Conservation (phyloP, 2,329 filamentous ascomycete genomes). For the Ceratocystis smalleyi region DNA sequence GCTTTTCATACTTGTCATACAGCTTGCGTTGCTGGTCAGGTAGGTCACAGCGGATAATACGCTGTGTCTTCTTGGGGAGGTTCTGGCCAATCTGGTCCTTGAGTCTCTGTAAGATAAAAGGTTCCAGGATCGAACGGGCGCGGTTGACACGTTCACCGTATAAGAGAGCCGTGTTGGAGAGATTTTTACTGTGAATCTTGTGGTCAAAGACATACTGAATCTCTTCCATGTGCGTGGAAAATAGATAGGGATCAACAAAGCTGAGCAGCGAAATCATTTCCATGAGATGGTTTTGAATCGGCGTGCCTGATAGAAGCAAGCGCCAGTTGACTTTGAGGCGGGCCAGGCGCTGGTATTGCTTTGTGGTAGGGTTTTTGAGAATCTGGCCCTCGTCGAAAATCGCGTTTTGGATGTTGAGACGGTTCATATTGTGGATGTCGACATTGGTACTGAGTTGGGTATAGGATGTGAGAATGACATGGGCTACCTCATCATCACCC, state of each 20-base stretch:
- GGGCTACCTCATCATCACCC: slow-evolving; percentile 34
- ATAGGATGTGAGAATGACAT: slow-evolving; percentile 45
- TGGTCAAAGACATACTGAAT: slow-evolving; percentile 82
- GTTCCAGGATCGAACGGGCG: slow-evolving; percentile 81
- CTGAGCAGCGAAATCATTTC: slow-evolving; percentile 80
- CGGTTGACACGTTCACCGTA: slow-evolving; percentile 75
- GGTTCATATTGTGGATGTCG: slow-evolving; percentile 36
- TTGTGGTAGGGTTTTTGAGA: slow-evolving; percentile 74
- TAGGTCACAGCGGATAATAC: slow-evolving; percentile 69
- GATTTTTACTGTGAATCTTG: slow-evolving; percentile 70
- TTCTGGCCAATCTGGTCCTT: slow-evolving; percentile 83
- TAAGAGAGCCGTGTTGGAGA: slow-evolving; percentile 65
- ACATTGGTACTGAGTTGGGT: slow-evolving; percentile 39
- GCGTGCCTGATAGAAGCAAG: slow-evolving; percentile 70
- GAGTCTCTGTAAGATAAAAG: slow-evolving; percentile 84
- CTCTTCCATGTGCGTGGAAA: slow-evolving; percentile 53
- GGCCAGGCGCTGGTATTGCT: slow-evolving; percentile 64
- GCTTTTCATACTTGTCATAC: slow-evolving; percentile 50
- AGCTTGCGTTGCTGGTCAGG: slow-evolving; percentile 54
- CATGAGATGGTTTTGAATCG: slow-evolving; percentile 84
- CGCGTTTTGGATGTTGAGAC: slow-evolving; percentile 35
- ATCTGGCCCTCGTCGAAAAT: slow-evolving; percentile 93
- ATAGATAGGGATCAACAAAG: slow-evolving; percentile 84
- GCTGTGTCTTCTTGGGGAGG: slow-evolving; percentile 63
- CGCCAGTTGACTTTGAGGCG: slow-evolving; percentile 68